phyloP scores from a whole-genome alignment of 257 asterid species.

The Schizonepeta tenuifolia region DNA sequence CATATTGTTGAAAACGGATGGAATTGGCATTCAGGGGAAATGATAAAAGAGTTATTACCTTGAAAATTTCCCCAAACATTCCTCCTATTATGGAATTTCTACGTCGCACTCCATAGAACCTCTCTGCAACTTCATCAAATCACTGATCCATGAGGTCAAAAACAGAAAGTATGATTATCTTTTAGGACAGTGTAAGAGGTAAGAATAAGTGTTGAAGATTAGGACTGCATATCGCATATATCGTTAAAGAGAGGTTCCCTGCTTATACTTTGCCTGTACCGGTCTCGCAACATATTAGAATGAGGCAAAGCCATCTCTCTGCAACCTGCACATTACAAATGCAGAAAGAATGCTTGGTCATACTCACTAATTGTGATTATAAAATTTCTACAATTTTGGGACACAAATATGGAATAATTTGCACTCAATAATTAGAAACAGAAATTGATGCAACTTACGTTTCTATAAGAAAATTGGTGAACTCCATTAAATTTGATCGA shows the following conservation, averaged over 20 bases:
- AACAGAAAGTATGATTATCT: slow-evolving; percentile 34
- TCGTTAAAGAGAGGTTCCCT: slow-evolving; percentile 75
- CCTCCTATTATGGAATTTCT: slow-evolving; percentile 87
- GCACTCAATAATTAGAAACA: slow-evolving; percentile 16
- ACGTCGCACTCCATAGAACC: slow-evolving; percentile 82
- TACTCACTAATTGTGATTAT: neutral
- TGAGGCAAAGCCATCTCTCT: slow-evolving; percentile 95
- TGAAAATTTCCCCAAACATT: slow-evolving; percentile 89
- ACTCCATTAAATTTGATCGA: slow-evolving; percentile 73
- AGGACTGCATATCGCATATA: slow-evolving; percentile 46
- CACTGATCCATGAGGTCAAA: slow-evolving; percentile 50
- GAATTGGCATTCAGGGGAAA: neutral
- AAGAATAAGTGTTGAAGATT: neutral
- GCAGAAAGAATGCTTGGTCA: slow-evolving; percentile 27
- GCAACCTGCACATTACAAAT: slow-evolving; percentile 60
- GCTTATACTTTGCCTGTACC: slow-evolving; percentile 62
- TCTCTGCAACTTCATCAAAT: slow-evolving; percentile 82
- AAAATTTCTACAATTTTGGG: neutral
- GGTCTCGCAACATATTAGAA: slow-evolving; percentile 81
- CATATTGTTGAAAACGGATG: neutral
- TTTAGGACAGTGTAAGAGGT: slow-evolving; percentile 16
- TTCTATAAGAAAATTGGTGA: slow-evolving; percentile 68
- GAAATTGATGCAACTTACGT: slow-evolving; percentile 59
- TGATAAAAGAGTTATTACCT: slow-evolving; percentile 45
- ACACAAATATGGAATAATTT: neutral